phyloP scores from a whole-genome alignment of 2,329 filamentous ascomycete species.

The Xylaria sp. region DNA sequence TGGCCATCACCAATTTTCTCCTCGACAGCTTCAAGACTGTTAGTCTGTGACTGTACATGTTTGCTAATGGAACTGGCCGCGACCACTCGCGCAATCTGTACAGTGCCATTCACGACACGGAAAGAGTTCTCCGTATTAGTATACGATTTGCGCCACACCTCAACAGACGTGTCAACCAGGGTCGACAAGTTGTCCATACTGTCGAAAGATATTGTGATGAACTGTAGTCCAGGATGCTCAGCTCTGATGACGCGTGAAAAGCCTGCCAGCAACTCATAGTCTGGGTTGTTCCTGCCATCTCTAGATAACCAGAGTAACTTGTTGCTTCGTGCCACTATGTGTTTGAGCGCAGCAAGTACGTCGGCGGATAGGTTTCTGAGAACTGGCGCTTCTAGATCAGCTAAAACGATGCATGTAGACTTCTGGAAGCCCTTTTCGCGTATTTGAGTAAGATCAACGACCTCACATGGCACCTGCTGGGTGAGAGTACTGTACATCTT shows the following conservation, averaged over 20 bases:
- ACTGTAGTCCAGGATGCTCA: conserved; percentile 39
- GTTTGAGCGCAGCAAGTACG: conserved; percentile 39
- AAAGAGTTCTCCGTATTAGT: conserved; percentile 35
- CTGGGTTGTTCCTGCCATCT: conserved; percentile 34
- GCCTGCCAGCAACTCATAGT: conserved; percentile 41
- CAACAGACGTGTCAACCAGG: conserved; percentile 27
- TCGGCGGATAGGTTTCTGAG: conserved; percentile 39
- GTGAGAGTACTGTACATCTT: conserved; percentile 14
- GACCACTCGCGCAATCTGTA: conserved; percentile 38
- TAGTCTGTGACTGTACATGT: conserved; percentile 34
- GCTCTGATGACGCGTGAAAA: conserved; percentile 42
- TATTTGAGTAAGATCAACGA: conserved; percentile 31
- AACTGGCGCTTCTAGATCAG: conserved; percentile 40
- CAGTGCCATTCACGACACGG: conserved; percentile 28
- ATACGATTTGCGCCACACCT: conserved; percentile 24
- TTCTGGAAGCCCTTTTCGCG: conserved; percentile 30
- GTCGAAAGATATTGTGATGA: conserved; percentile 41
- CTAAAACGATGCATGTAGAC: conserved; percentile 41
- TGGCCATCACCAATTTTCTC: conserved; percentile 13
- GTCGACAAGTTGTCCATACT: conserved; percentile 6
- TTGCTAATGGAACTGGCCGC: conserved; percentile 35
- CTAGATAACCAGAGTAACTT: conserved; percentile 41
- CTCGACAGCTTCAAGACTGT: conserved; percentile 11
- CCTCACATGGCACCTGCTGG: conserved; percentile 20
- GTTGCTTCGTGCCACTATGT: conserved; percentile 39